Conservation (phyloP, 75 land plant species). For the Pseudotsuga menziesii region DNA sequence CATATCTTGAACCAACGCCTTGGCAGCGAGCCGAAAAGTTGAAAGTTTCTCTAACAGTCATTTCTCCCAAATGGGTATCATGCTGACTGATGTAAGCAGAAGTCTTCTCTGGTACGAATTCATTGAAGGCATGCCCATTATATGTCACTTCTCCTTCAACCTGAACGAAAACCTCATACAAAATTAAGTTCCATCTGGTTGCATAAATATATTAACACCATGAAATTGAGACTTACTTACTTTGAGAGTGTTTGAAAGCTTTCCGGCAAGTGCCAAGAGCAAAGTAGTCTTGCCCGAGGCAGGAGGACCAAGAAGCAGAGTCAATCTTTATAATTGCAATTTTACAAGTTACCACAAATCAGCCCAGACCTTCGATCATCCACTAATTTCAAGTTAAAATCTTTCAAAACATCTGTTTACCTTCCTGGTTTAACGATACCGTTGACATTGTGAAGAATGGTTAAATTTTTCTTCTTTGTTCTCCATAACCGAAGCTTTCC, state of each 20-base stretch:
- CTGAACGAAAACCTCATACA: slow-evolving; percentile 4
- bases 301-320: neutral
- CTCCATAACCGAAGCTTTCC: too few species aligned
- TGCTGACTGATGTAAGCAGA: slow-evolving; percentile 50
- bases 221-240: neutral
- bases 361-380: too few species aligned
- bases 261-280: neutral
- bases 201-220: too few species aligned
- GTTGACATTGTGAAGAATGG: too few species aligned
- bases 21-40: slow-evolving; percentile 50
- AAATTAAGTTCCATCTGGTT: too few species aligned
- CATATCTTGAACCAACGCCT: slow-evolving; percentile 46
- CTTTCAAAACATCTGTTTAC: too few species aligned
- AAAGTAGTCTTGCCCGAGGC: neutral
- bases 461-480: too few species aligned
- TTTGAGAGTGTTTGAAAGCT: neutral
- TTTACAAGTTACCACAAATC: too few species aligned
- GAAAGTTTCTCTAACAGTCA: slow-evolving; percentile 65
- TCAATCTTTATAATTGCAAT: too few species aligned
- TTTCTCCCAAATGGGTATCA: slow-evolving; percentile 43
- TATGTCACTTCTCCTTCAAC: slow-evolving; percentile 44
- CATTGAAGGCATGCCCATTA: slow-evolving; percentile 43
- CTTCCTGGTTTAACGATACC: too few species aligned
- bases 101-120: slow-evolving; percentile 56
- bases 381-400: too few species aligned